phyloP scores from a whole-genome alignment of 305 asterid genomes.

The Caryopteris hybrid region DNA sequence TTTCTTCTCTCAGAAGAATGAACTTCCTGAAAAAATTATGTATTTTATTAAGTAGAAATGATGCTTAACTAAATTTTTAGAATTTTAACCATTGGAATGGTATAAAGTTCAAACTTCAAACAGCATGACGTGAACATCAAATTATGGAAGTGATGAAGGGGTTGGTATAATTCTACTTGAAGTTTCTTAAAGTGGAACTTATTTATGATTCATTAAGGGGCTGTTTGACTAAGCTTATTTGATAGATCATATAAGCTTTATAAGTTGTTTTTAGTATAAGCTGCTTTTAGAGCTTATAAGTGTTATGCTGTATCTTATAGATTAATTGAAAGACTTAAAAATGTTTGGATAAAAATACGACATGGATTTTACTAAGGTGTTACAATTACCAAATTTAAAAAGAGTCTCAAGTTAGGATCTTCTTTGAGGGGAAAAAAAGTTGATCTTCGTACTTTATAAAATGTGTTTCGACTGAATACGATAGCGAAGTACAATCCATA shows the following conservation, averaged over 20 bases:
- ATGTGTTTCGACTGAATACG: too few species aligned
- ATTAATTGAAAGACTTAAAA: too few species aligned
- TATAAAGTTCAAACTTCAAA: neutral
- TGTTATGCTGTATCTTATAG: too few species aligned
- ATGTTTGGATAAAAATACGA: neutral
- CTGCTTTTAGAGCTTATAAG: neutral
- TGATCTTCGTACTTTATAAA: too few species aligned
- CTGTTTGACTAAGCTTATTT: neutral
- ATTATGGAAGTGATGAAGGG: neutral
- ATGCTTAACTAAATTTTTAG: neutral
- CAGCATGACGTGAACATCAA: neutral
- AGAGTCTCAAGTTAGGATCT: too few species aligned
- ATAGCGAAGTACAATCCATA: too few species aligned
- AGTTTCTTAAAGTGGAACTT: neutral
- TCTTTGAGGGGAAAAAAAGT: too few species aligned
- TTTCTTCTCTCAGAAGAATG: neutral
- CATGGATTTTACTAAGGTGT: too few species aligned
- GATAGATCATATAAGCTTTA: neutral
- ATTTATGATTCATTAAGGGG: neutral
- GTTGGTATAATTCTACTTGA: neutral
- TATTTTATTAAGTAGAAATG: neutral
- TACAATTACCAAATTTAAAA: too few species aligned
- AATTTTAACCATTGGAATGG: neutral
- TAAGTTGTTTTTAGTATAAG: neutral
- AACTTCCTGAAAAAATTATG: neutral